phyloP scores from a whole-genome alignment of 2,329 filamentous ascomycete genomes.

The Neoascochyta sp. region DNA sequence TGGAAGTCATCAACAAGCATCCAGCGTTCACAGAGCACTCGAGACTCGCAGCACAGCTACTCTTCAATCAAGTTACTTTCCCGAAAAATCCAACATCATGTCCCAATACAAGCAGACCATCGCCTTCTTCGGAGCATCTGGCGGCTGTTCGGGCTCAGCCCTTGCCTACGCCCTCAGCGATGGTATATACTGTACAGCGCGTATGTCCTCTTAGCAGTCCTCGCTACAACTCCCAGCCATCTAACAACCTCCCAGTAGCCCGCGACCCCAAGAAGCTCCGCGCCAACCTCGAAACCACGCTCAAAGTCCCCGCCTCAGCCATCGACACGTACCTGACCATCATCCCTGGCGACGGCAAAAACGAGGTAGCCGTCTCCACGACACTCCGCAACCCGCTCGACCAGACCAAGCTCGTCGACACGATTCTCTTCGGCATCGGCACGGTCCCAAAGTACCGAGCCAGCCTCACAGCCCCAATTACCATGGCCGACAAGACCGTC shows the following conservation, averaged over 20 bases:
- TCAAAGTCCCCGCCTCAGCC: slow-evolving; percentile 37
- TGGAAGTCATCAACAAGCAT: not conserved
- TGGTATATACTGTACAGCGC: slow-evolving; percentile 45
- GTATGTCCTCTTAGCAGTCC: slow-evolving; percentile 9
- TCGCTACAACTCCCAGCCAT: slow-evolving; percentile 1
- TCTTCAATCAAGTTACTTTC: not conserved
- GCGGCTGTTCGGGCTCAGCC: slow-evolving; percentile 45
- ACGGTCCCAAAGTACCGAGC: slow-evolving; percentile 25
- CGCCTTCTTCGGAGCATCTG: slow-evolving; percentile 53
- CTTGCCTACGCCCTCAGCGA: slow-evolving; percentile 46
- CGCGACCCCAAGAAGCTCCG: slow-evolving; percentile 51
- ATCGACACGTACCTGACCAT: slow-evolving; percentile 46
- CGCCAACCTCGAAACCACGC: slow-evolving; percentile 38
- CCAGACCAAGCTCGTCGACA: slow-evolving; percentile 35
- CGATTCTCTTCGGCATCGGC: slow-evolving; percentile 50
- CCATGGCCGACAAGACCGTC: slow-evolving; percentile 32
- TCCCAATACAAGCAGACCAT: slow-evolving; percentile 32
- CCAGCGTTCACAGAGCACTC: too few species aligned
- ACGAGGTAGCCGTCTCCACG: slow-evolving; percentile 40
- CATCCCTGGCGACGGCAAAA: slow-evolving; percentile 47
- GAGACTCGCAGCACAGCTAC: not conserved
- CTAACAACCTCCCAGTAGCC: slow-evolving; percentile 32
- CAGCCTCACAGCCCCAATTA: slow-evolving; percentile 24
- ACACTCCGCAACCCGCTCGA: slow-evolving; percentile 23
- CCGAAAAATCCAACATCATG: slow-evolving; percentile 4